A percentile compares a stretch with the other conserved stretches of the same genome.
Evolutionary conservation across 768 basidiomycete genomes (phyloP).

Genomic region (Termitomyces sp.): DNA sequence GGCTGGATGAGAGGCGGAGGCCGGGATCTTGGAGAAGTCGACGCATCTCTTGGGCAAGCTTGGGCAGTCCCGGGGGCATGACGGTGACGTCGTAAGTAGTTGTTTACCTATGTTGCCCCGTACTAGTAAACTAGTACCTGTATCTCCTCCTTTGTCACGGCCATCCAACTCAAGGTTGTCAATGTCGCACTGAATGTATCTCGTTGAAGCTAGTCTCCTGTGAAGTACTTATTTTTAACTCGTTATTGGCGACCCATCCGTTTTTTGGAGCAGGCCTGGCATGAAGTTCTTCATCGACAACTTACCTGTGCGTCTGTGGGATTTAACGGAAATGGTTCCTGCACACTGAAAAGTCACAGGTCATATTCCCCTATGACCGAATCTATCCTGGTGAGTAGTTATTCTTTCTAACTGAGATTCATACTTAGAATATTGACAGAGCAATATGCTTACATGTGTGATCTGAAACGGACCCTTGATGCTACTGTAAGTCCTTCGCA

Average conservation of each 20-base stretch:
- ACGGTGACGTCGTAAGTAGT: too few relatives aligned
- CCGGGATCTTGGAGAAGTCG: too few relatives aligned
- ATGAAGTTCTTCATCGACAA: constrained; percentile 88
- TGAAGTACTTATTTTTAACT: neutral
- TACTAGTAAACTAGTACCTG: too few relatives aligned
- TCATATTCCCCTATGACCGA: constrained; percentile 90
- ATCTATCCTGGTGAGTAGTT: constrained; percentile 82
- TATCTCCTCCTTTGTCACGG: too few relatives aligned
- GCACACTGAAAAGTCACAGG: constrained; percentile 35
- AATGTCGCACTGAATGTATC: neutral
- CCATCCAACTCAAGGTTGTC: too few relatives aligned
- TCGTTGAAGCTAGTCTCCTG: neutral
- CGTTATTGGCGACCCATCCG: neutral
- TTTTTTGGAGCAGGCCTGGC: neutral
- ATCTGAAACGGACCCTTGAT: constrained; percentile 94
- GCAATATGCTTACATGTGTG: constrained; percentile 99
- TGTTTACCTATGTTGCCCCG: too few relatives aligned
- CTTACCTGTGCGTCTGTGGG: constrained; percentile 53
- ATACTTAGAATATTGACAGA: constrained; percentile 42
- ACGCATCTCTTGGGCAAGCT: too few relatives aligned
- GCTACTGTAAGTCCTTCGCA: constrained; percentile 60
- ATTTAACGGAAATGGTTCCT: neutral
- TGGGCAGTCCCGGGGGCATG: too few relatives aligned
- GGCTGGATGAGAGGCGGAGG: too few relatives aligned
- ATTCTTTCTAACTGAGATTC: constrained; percentile 2